Percentiles rank a stretch among this genome's conserved stretches.
phyloP scores from a whole-genome alignment of 306 rosid species.

The Casuarina equisetifolia region DNA sequence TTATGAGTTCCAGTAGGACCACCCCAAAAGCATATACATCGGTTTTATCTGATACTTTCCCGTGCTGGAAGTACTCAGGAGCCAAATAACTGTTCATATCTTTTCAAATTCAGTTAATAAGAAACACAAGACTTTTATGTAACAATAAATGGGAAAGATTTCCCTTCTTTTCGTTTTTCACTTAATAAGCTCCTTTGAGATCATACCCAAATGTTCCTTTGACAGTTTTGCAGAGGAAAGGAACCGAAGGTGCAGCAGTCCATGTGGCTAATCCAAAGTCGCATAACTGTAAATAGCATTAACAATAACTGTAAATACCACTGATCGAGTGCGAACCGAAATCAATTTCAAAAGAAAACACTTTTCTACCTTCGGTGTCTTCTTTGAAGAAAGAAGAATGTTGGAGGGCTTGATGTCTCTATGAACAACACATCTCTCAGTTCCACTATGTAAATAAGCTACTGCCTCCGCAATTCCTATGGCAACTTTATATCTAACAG shows the following conservation, averaged over 20 bases:
- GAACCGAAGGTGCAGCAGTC: constrained; percentile 96
- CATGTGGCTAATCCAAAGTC: constrained; percentile 98
- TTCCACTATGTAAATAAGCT: constrained; percentile 80
- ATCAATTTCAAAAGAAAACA: constrained; percentile 16
- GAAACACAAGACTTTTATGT: background rate
- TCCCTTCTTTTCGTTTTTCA: background rate
- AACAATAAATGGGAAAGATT: constrained; percentile 14
- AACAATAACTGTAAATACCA: constrained; percentile 2
- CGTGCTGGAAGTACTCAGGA: constrained; percentile 98
- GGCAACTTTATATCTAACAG: constrained; percentile 88
- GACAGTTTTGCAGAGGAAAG: constrained; percentile 96
- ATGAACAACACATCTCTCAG: constrained; percentile 94
- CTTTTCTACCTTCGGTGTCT: constrained; percentile 65
- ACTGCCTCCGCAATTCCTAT: constrained; percentile 84
- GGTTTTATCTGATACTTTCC: constrained; percentile 90
- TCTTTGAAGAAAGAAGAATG: constrained; percentile 90
- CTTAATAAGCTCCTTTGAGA: constrained; percentile 10
- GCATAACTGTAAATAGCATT: constrained; percentile 54
- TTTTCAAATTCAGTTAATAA: constrained; percentile 14
- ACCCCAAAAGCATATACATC: constrained; percentile 96
- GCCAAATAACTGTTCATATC: constrained; percentile 71
- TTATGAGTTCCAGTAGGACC: constrained; percentile 85
- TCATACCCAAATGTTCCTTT: constrained; percentile 98
- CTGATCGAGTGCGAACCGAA: constrained; percentile 6
- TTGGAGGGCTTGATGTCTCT: constrained; percentile 95